Conservation (phyloP, 768 basidiomycete species). For the Podaxis carcinomalis region DNA sequence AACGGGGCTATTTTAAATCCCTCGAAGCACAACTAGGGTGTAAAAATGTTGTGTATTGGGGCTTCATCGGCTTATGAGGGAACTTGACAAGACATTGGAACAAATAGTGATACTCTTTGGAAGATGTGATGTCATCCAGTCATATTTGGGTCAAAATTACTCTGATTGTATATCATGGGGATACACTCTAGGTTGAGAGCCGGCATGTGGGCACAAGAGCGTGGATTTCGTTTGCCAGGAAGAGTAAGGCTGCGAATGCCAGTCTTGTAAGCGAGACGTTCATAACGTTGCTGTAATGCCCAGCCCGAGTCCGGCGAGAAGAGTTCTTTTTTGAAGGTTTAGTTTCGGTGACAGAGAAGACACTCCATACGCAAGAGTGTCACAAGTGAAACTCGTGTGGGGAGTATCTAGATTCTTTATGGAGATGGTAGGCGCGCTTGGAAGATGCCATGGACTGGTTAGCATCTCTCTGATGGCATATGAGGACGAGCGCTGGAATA, state of each 20-base stretch:
- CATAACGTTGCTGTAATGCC: background rate
- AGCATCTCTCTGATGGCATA: background rate
- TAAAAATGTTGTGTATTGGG: too few relatives aligned
- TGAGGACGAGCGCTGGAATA: background rate
- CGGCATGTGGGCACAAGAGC: background rate
- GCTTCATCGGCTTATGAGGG: too few relatives aligned
- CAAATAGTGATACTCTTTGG: too few relatives aligned
- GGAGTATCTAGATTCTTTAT: background rate
- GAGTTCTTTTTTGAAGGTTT: background rate
- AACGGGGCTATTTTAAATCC: too few relatives aligned
- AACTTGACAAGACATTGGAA: too few relatives aligned
- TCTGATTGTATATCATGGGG: too few relatives aligned
- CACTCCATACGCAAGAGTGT: background rate
- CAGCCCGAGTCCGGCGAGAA: slow-evolving; percentile 1
- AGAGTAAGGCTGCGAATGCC: slow-evolving; percentile 3
- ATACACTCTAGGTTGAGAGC: background rate
- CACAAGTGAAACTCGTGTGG: background rate
- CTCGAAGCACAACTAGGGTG: too few relatives aligned
- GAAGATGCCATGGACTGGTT: background rate
- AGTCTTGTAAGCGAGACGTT: background rate
- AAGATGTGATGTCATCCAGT: too few relatives aligned
- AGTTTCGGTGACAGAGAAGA: slow-evolving; percentile 7
- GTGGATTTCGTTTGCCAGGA: slow-evolving; percentile 1
- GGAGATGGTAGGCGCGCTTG: background rate
- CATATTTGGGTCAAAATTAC: too few relatives aligned